Base-by-base conservation (phyloP, 306 rosid genomes). In the Urtica urens region DNA sequence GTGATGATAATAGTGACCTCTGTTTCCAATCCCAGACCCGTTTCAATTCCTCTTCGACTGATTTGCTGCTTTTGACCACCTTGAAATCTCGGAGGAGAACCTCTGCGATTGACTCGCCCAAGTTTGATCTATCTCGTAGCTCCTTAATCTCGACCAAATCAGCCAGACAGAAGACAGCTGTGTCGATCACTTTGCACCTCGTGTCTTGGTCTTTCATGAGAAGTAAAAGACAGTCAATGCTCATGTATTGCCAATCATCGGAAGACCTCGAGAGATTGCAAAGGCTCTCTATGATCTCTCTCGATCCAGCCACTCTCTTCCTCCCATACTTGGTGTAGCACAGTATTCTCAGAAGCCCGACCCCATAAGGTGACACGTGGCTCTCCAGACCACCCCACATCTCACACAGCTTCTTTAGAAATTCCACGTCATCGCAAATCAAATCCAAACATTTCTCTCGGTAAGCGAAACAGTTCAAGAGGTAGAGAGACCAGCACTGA, bases 311-410 rank as follows among this genome's bases (percentile, higher is more conserved):
- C 61, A 86, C 62, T 26, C 4, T 55, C 66, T 58, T 67, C 58
- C 93, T 81, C 50, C 93, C 87, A 6, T 59, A 2, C 58, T 72
- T 76, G 33, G 46, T 73, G 23, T 81, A 76, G 47, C 86, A 78
- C 55, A 81, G 56, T 46, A 78, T 78, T 72, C 93, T 69, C 25
- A 86, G 51, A 1, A 81, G 73, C 24, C 93, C 96, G 57, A 78
- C 56, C 12, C 96, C 93, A 46, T 72, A 77, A 0, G 86, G 82
- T 39, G 96, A 81, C 1, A 78, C 27, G 21, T 72, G 70, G 63
- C 78, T 86, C 7, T 69, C 68, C 66, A 74, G 52, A 21, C 96
- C 96, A 56, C 96, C 96, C 88, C 93, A 81, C 86, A 86, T 78
- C 4, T 58, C 59, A 16, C 81, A 69, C 41, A 86, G 57, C 1